Percentiles rank a stretch among this genome's conserved stretches.
Evolutionary conservation across 192 early-diverging fungal species (phyloP).

Genomic region (Backusella luteola): DNA sequence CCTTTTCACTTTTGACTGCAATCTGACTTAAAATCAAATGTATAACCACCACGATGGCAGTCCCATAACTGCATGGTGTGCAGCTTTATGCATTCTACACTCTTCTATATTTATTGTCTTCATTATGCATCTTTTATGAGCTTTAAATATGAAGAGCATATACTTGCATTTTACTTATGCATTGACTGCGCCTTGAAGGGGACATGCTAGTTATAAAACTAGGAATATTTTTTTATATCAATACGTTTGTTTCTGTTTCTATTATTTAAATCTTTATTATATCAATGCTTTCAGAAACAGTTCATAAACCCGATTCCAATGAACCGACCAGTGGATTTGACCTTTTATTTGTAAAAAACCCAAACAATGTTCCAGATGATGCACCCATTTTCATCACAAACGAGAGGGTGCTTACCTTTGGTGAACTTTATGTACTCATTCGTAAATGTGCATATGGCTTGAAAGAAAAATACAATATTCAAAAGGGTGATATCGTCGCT

Average conservation of each 20-base stretch:
- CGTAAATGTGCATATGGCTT: neutral
- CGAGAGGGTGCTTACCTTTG: neutral
- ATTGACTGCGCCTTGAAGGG: too few relatives aligned
- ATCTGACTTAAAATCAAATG: too few relatives aligned
- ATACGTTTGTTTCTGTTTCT: neutral
- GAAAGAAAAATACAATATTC: neutral
- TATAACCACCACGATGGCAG: too few relatives aligned
- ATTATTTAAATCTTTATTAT: neutral
- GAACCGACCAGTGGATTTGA: neutral
- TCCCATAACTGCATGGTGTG: too few relatives aligned
- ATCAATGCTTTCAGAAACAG: neutral
- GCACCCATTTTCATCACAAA: neutral
- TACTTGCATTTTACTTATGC: too few relatives aligned
- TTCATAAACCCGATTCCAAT: neutral
- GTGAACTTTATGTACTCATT: neutral
- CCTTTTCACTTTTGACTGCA: too few relatives aligned
- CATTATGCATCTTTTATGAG: too few relatives aligned
- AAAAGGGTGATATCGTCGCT: neutral
- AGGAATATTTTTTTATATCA: too few relatives aligned
- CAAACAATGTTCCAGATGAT: neutral
- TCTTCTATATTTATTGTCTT: too few relatives aligned
- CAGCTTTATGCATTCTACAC: too few relatives aligned
- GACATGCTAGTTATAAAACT: too few relatives aligned
- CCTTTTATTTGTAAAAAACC: neutral
- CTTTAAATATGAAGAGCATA: too few relatives aligned